Base-by-base conservation (phyloP, 148 eudicot species). In the Arctostaphylos glauca region DNA sequence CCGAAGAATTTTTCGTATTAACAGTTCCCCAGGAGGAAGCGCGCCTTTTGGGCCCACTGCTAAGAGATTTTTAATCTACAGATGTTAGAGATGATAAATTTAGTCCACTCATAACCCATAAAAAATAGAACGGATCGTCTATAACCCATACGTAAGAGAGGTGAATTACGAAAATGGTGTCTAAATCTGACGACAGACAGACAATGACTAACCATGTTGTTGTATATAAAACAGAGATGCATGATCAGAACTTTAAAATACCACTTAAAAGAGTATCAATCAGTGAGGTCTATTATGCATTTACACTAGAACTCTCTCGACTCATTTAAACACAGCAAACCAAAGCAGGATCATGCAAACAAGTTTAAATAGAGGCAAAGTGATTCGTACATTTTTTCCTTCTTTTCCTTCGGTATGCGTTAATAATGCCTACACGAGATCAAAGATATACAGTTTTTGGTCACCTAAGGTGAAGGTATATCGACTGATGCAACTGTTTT, bases 31-130 rank as follows among this genome's bases (percentile, higher is more conserved):
- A 50, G 93, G 87, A 74, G 97, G 94, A 82, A 94, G 91, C 83
- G 89, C 92, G 85, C 90, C 92, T 54, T 90, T 91, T 44, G 96
- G 95, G 83, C 94, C 90, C 87, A 96, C 95, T 74, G 91, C 86
- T 53, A 96, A 82, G 62, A 94, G 92, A 89, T 92, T 96, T 86
- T 96, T 96, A 80, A 96, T 96, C 98, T 96, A 90, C 82, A 84
- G 14, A 54, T 52, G 73, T 21, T 41, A 78, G 8, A 83, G 77
- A 81, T 68, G 56, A 80, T n/a, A 64, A 80, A 54, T 75, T 64
- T 7, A 62, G 55, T 80, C 19, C 19, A 46, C n/a, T 14, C 7
- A 71, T 5, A 74, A 74, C 53, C 54, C n/a, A 76, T 66, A n/a
- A 80, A 19, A 4, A 83, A 76, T 46, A 74, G 43, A 77, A 47